phyloP scores from a whole-genome alignment of 768 basidiomycete species.

The Tulasnella sp. region DNA sequence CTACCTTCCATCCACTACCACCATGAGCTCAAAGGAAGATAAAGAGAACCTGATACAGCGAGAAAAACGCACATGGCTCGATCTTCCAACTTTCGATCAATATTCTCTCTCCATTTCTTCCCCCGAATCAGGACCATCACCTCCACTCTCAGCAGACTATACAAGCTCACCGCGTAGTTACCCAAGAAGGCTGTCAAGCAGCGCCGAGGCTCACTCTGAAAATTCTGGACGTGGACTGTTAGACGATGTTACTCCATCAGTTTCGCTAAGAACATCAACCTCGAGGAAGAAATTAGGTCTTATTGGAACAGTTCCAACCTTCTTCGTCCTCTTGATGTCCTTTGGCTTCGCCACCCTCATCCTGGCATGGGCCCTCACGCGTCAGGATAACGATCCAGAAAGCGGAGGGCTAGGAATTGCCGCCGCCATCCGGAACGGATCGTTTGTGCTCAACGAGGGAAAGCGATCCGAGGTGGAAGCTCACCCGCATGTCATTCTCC shows the following conservation, averaged over 20 bases:
- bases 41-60: background rate
- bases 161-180: background rate
- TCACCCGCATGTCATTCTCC: background rate
- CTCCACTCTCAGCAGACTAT: background rate
- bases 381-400: background rate
- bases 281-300: background rate
- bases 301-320: background rate
- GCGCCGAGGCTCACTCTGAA: background rate
- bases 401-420: background rate
- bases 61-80: background rate
- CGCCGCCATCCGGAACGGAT: background rate
- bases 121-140: background rate
- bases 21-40: background rate
- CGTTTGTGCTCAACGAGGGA: constrained; percentile 21
- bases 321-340: constrained; percentile 6
- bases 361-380: background rate
- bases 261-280: background rate
- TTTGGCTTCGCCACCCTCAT: constrained; percentile 8
- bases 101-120: background rate
- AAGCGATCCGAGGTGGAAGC: background rate
- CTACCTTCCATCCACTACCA: background rate
- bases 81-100: background rate
- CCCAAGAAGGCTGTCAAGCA: background rate
- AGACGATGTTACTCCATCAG: background rate
- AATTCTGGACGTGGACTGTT: background rate